These are phyloP conservation scores for Fusarium cyanostomum DNA, from an alignment of 2,329 filamentous ascomycete genomes.

Conservation along the genomic window DNA sequence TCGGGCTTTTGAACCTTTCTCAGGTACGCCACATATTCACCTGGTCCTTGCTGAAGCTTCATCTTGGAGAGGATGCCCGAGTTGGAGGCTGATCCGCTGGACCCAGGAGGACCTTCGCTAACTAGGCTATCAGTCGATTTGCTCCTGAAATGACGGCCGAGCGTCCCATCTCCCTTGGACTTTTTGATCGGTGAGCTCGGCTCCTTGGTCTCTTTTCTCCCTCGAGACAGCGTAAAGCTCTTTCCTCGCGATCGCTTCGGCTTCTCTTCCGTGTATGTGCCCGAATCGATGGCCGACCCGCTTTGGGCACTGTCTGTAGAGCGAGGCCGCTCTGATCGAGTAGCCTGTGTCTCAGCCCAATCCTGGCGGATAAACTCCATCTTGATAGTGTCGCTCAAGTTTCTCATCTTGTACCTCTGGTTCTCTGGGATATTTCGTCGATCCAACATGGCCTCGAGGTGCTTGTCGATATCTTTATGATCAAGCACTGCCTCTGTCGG, in stretches of 20 bases:
- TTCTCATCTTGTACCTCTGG: constrained; percentile 94
- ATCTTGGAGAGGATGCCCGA: constrained; percentile 72
- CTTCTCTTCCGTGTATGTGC: constrained; percentile 57
- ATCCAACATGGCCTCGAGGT: constrained; percentile 75
- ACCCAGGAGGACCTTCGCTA: constrained; percentile 64
- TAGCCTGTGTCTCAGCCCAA: constrained; percentile 73
- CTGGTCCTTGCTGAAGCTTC: constrained; percentile 77
- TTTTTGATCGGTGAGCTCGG: constrained; percentile 78
- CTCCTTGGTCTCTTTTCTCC: constrained; percentile 68
- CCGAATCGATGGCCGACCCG: constrained; percentile 48
- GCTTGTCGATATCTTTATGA: constrained; percentile 64
- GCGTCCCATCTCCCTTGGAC: constrained; percentile 70
- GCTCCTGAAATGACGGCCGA: constrained; percentile 72
- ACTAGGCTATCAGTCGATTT: constrained; percentile 78
- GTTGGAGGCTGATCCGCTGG: constrained; percentile 63
- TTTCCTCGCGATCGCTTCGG: constrained; percentile 58
- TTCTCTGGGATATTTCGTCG: constrained; percentile 93
- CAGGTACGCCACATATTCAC: constrained; percentile 88
- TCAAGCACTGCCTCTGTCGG: constrained; percentile 62
- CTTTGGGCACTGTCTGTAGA: constrained; percentile 57
- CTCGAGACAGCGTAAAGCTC: constrained; percentile 80
- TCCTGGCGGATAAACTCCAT: constrained; percentile 95
- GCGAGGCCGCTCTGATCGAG: constrained; percentile 55
- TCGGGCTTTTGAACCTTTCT: constrained; percentile 83
- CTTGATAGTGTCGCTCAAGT: constrained; percentile 88